These are phyloP conservation scores for Dissophora ornata DNA, from an alignment of 192 early-diverging fungal species.

Conservation along the genomic window DNA sequence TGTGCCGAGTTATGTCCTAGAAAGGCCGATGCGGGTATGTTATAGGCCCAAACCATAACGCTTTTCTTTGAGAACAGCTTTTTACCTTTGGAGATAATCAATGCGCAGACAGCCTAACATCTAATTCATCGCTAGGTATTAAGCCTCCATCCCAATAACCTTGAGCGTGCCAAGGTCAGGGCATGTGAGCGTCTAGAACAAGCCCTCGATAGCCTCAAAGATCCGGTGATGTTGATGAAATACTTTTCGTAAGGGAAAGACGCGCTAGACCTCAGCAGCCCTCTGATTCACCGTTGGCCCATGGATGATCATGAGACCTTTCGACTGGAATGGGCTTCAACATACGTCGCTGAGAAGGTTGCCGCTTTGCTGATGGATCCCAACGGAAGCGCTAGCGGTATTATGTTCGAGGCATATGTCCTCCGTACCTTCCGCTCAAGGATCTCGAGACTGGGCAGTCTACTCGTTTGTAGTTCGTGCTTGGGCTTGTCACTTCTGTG, in stretches of 20 bases:
- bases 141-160: background rate
- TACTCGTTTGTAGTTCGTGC: too few relatives aligned
- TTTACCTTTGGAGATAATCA: too few relatives aligned
- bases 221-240: conserved; percentile 16
- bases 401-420: background rate
- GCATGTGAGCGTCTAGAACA: conserved; percentile 12
- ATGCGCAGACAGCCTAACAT: too few relatives aligned
- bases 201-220: conserved; percentile 8
- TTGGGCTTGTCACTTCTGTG: too few relatives aligned
- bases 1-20: conserved; percentile 33
- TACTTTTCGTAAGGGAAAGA: conserved; percentile 1
- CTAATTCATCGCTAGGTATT: too few relatives aligned
- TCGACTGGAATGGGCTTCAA: conserved; percentile 18
- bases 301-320: conserved; percentile 1
- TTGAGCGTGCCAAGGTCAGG: background rate
- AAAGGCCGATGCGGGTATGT: background rate
- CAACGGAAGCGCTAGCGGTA: too few relatives aligned
- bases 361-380: too few relatives aligned
- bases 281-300: conserved; percentile 28
- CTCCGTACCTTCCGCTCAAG: background rate
- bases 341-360: too few relatives aligned
- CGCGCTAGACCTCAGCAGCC: conserved; percentile 24
- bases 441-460: too few relatives aligned
- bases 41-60: too few relatives aligned
- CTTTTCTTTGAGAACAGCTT: too few relatives aligned